Percentiles rank a stretch among this genome's conserved stretches.
These are phyloP conservation scores for Neopestalotiopsis clavispora DNA, from an alignment of 2,329 filamentous ascomycete species.

Conservation along the genomic window DNA sequence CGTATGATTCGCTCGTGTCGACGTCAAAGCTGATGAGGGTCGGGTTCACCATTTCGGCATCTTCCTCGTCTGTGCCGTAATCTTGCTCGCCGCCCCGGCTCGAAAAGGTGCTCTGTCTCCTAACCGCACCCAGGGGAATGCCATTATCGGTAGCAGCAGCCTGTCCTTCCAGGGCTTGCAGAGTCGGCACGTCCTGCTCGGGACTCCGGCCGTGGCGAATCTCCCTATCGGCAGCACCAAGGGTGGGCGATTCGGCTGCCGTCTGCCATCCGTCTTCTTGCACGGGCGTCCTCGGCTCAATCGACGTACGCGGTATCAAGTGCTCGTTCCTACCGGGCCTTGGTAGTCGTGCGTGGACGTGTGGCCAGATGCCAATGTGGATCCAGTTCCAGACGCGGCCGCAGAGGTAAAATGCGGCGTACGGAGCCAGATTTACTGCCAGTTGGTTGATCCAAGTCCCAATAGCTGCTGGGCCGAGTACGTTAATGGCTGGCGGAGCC, in stretches of 20 bases:
- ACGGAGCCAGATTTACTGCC: constrained; percentile 50
- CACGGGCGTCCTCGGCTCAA: constrained; percentile 10
- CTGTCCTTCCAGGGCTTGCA: constrained; percentile 37
- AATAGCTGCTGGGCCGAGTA: constrained; percentile 44
- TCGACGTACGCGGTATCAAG: constrained; percentile 13
- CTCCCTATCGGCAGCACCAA: constrained; percentile 36
- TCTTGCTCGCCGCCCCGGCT: constrained; percentile 51
- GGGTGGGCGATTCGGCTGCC: constrained; percentile 35
- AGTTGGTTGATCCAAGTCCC: constrained; percentile 48
- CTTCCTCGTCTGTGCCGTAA: constrained; percentile 61
- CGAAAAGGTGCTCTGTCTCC: constrained; percentile 53
- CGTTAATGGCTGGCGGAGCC: constrained; percentile 47
- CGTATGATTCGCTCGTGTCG: constrained; percentile 58
- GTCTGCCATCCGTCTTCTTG: constrained; percentile 25
- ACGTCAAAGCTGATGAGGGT: constrained; percentile 67
- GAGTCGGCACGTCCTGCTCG: constrained; percentile 28
- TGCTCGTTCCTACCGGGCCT: constrained; percentile 27
- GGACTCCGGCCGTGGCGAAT: constrained; percentile 30
- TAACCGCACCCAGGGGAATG: constrained; percentile 38
- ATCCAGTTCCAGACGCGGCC: constrained; percentile 43
- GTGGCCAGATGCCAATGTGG: constrained; percentile 41
- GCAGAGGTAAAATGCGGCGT: constrained; percentile 51
- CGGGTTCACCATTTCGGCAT: constrained; percentile 57
- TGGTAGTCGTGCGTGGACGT: constrained; percentile 46
- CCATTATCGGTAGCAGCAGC: constrained; percentile 27